Evolutionary conservation across 495 filamentous ascomycete genomes (phyloP).

Genomic region (Talaromyces adpressus): DNA sequence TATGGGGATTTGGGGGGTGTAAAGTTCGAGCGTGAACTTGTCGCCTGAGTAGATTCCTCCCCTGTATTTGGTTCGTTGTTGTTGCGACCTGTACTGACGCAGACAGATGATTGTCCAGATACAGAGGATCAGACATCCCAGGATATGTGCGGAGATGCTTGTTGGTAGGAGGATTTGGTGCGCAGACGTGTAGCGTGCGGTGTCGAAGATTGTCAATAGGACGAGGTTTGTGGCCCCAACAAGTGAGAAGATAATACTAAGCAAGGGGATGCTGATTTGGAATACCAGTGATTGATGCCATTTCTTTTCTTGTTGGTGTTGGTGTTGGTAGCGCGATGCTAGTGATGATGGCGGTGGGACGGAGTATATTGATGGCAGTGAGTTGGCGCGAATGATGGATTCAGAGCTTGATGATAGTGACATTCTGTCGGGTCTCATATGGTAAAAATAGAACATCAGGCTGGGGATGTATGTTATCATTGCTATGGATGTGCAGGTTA

Average conservation of each 20-base stretch:
- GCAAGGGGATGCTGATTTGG: background rate
- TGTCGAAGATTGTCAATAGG: slow-evolving; percentile 9
- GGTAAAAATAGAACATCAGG: background rate
- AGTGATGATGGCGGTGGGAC: background rate
- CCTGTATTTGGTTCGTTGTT: background rate
- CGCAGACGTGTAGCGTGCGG: background rate
- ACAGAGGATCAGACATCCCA: slow-evolving; percentile 4
- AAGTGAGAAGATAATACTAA: slow-evolving; percentile 4
- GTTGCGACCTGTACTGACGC: background rate
- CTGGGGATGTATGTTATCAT: slow-evolving; percentile 6
- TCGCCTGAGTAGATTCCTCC: background rate
- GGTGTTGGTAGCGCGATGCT: background rate
- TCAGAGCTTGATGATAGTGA: background rate
- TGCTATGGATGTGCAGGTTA: slow-evolving; percentile 1
- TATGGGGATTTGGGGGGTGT: background rate
- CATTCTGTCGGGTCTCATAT: background rate
- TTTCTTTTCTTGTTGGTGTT: background rate
- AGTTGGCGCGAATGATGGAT: background rate
- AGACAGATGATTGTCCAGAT: background rate
- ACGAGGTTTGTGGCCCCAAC: background rate
- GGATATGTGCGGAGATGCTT: slow-evolving; percentile 1
- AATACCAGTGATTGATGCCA: background rate
- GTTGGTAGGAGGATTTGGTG: background rate
- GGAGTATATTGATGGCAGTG: background rate
- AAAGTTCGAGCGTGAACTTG: background rate